Evolutionary conservation across 345 rosid genomes (phyloP).

Genomic region (Boechera retrofracta): DNA sequence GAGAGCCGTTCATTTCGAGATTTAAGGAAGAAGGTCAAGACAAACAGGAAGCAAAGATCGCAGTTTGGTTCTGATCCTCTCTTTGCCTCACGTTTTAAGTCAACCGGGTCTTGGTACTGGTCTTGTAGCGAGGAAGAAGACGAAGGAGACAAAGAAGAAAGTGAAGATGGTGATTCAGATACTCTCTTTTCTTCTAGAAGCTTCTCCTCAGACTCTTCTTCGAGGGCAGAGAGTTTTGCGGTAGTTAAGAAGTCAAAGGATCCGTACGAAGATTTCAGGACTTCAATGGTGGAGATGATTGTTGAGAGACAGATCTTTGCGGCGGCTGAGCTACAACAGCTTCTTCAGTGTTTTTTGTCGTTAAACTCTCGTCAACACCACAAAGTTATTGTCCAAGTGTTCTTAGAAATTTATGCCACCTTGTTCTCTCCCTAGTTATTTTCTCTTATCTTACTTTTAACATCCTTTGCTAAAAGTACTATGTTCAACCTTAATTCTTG

Average conservation of each 20-base stretch:
- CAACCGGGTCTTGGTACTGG: constrained; percentile 54
- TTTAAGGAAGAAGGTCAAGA: constrained; percentile 42
- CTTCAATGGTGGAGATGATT: constrained; percentile 89
- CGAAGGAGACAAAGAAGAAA: constrained; percentile 50
- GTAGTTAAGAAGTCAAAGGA: constrained; percentile 81
- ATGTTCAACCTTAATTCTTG: constrained; percentile 23
- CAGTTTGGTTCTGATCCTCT: constrained; percentile 34
- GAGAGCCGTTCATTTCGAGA: constrained; percentile 40
- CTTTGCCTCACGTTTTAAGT: constrained; percentile 51
- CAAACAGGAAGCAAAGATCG: constrained; percentile 31
- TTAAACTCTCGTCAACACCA: constrained; percentile 76
- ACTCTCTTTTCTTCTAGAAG: constrained; percentile 74
- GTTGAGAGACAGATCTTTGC: constrained; percentile 72
- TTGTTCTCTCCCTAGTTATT: constrained; percentile 56
- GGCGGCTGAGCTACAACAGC: constrained; percentile 61
- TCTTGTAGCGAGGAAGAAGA: constrained; percentile 68
- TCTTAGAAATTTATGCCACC: constrained; percentile 68
- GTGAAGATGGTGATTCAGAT: constrained; percentile 58
- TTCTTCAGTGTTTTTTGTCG: constrained; percentile 73
- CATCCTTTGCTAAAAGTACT: constrained; percentile 2
- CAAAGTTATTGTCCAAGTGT: constrained; percentile 63
- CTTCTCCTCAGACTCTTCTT: constrained; percentile 68
- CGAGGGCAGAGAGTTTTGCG: constrained; percentile 69
- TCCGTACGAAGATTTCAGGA: constrained; percentile 73
- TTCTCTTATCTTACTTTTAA: not conserved